Conservation (phyloP, 345 rosid genomes). For the Raphanus raphanistrum region DNA sequence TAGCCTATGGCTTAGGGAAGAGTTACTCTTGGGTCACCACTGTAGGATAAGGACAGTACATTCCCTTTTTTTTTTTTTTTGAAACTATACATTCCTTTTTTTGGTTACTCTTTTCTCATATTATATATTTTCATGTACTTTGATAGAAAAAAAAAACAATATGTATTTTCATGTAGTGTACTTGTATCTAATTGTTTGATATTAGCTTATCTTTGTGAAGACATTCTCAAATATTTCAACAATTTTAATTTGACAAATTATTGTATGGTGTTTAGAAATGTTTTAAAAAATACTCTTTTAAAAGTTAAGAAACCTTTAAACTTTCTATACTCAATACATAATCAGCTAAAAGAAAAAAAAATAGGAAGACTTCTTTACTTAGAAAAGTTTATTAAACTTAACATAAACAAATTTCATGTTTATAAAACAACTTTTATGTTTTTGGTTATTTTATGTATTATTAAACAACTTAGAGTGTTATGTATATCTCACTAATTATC, state of each 20-base stretch:
- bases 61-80: neutral
- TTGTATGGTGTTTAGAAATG: neutral
- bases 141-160: no score
- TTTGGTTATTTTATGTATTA: neutral
- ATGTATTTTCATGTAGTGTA: no score
- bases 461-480: neutral
- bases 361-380: neutral
- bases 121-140: neutral
- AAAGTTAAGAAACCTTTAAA: neutral
- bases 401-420: neutral
- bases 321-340: neutral
- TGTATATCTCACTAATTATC: neutral
- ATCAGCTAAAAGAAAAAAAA: neutral
- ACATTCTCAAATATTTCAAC: neutral
- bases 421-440: neutral
- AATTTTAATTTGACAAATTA: neutral
- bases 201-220: neutral
- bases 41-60: constrained; percentile 36
- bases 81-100: constrained; percentile 4
- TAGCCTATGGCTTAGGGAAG: constrained; percentile 41
- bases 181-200: neutral
- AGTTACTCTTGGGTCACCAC: constrained; percentile 33
- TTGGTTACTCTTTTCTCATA: neutral
- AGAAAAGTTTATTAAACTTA: neutral
- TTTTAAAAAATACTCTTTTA: neutral